These are phyloP conservation scores for Aegilops bicornis DNA, from an alignment of 176 grass and related monocot genomes.

Conservation along the genomic window DNA sequence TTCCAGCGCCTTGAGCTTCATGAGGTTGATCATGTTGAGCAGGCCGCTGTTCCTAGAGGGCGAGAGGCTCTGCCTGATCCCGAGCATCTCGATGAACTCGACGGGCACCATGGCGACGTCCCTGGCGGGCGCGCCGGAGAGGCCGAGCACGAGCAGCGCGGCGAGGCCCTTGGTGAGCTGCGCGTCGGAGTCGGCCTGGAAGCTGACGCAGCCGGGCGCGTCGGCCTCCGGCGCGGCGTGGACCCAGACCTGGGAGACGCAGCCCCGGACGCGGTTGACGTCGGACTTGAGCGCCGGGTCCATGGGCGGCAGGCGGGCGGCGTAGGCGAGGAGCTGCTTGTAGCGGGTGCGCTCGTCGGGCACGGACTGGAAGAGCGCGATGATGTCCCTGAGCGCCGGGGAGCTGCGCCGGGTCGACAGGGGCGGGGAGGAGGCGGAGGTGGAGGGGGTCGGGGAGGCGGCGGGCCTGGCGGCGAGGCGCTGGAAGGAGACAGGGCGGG, in stretches of 20 bases:
- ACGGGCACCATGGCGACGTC: conserved; percentile 52
- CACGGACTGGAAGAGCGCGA: conserved; percentile 76
- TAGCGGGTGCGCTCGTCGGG: conserved; percentile 71
- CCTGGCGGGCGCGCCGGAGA: conserved; percentile 56
- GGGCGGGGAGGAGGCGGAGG: conserved; percentile 12
- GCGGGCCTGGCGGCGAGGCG: conserved; percentile 40
- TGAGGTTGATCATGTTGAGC: conserved; percentile 86
- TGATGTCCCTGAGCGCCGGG: conserved; percentile 67
- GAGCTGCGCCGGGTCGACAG: conserved; percentile 45
- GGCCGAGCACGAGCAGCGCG: conserved; percentile 75
- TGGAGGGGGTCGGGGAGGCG: conserved; percentile 32
- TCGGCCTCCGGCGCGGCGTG: conserved; percentile 54
- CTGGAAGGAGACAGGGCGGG: conserved; percentile 73
- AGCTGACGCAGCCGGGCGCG: conserved; percentile 33
- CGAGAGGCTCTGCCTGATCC: conserved; percentile 78
- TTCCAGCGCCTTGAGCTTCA: conserved; percentile 83
- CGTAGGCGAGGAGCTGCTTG: conserved; percentile 95
- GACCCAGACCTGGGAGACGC: conserved; percentile 90
- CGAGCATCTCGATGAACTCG: conserved; percentile 72
- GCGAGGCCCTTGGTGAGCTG: conserved; percentile 88
- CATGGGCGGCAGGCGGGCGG: conserved; percentile 64
- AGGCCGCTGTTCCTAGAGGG: conserved; percentile 76
- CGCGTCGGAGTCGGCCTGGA: conserved; percentile 84
- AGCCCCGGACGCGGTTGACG: conserved; percentile 66
- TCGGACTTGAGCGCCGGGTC: conserved; percentile 70